Evolutionary conservation across 805 yeast species (phyloP).

Genomic region (Starmerella stigmatis): DNA sequence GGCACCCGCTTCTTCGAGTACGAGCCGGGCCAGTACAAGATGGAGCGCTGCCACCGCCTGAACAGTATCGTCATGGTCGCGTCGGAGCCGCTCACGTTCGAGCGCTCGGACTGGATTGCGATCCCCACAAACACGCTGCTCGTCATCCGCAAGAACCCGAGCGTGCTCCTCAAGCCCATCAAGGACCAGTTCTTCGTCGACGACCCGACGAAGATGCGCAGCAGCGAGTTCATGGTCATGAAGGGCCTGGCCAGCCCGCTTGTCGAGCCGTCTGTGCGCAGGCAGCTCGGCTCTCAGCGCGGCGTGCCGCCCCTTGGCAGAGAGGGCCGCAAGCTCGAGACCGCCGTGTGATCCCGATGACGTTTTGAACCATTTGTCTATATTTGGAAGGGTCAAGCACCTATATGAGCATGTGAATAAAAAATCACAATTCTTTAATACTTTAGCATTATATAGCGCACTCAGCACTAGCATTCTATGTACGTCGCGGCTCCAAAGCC

Average conservation of each 20-base stretch:
- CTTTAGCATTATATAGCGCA: too few species aligned
- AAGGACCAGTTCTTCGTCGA: conserved; percentile 74
- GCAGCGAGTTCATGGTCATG: conserved; percentile 72
- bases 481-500: too few species aligned
- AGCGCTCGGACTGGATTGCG: conserved; percentile 94
- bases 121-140: conserved; percentile 86
- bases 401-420: too few species aligned
- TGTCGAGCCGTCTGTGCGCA: conserved; percentile 43
- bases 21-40: conserved; percentile 81
- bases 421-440: too few species aligned
- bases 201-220: conserved; percentile 57
- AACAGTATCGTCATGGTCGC: conserved; percentile 96
- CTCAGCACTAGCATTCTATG: too few species aligned
- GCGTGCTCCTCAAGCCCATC: conserved; percentile 84
- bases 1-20: conserved; percentile 86
- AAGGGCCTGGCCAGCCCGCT: conserved; percentile 91
- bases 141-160: conserved; percentile 64
- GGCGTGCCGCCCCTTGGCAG: conserved; percentile 70
- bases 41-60: conserved; percentile 87
- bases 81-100: conserved; percentile 92
- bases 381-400: too few species aligned
- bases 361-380: too few species aligned
- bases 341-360: too few species aligned
- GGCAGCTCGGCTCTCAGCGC: conserved; percentile 39
- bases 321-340: conserved; percentile 44